Conservation (phyloP, 371 early-diverging fungal species). For the Mucor plumbeus region DNA sequence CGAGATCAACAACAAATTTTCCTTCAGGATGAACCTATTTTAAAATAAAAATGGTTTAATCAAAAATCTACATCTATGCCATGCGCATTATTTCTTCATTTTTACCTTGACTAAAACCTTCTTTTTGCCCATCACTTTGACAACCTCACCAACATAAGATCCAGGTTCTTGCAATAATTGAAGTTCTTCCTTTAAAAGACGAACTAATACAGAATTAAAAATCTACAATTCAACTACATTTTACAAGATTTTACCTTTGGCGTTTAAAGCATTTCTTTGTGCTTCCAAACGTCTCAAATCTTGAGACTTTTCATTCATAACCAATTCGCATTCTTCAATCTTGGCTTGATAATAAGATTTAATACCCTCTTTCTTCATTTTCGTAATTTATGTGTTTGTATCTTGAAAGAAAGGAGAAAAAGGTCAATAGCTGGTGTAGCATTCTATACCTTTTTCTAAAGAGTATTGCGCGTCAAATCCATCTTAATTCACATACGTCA, state of each 20-base stretch:
- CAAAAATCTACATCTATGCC: no score
- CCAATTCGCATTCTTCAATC: slow-evolving; percentile 89
- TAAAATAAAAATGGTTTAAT: background rate
- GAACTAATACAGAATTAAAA: slow-evolving; percentile 64
- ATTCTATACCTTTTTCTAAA: slow-evolving; percentile 7
- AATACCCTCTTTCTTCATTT: slow-evolving; percentile 67
- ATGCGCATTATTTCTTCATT: background rate
- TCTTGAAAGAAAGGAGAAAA: background rate
- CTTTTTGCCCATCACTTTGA: slow-evolving; percentile 99
- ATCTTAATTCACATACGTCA: slow-evolving; percentile 3
- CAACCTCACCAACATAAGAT: slow-evolving; percentile 98
- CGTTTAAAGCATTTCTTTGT: slow-evolving; percentile 96
- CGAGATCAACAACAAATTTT: slow-evolving; percentile 98
- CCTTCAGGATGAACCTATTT: slow-evolving; percentile 96
- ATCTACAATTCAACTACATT: no score
- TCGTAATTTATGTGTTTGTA: background rate
- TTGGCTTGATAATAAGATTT: slow-evolving; percentile 78
- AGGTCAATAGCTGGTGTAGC: background rate
- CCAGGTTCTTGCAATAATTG: slow-evolving; percentile 97
- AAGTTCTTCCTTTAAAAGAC: slow-evolving; percentile 97
- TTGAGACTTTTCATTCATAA: slow-evolving; percentile 89
- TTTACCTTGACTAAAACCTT: slow-evolving; percentile 97
- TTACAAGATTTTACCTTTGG: slow-evolving; percentile 73
- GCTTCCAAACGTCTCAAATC: slow-evolving; percentile 98
- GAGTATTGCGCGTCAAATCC: slow-evolving; percentile 7